These are phyloP conservation scores for Pseudonitzschia multiseries DNA, from an alignment of 108 stramenopile genomes.

Conservation along the genomic window DNA sequence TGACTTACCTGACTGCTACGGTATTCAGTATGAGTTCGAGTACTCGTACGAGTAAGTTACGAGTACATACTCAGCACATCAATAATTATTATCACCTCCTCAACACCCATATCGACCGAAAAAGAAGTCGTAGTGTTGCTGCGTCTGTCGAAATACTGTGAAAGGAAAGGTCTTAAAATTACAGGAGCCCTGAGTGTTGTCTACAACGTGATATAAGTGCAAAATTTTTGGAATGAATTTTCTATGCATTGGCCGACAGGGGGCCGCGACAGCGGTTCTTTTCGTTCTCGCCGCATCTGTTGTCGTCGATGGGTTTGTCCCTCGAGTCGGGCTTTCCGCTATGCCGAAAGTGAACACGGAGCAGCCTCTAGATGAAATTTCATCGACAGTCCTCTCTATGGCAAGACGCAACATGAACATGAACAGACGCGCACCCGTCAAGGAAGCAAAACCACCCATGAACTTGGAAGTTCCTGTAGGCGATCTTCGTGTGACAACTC, in stretches of 20 bases:
- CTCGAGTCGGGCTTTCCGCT: constrained; percentile 1
- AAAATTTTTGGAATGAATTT: background rate
- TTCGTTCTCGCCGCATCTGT: background rate
- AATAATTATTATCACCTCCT: no score
- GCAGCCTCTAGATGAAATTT: background rate
- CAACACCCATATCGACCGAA: no score
- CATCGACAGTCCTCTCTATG: constrained; percentile 3
- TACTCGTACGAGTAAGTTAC: no score
- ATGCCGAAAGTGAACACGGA: background rate
- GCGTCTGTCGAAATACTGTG: no score
- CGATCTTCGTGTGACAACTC: constrained; percentile 70
- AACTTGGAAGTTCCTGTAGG: constrained; percentile 63
- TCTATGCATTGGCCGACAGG: background rate
- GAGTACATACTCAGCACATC: no score
- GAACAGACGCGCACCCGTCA: constrained; percentile 26
- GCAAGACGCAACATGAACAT: constrained; percentile 36
- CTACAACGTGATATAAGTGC: no score
- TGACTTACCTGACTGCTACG: no score
- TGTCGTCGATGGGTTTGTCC: constrained; percentile 3
- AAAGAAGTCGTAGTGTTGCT: no score
- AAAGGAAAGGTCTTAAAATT: no score
- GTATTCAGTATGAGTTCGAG: no score
- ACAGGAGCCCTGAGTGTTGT: no score
- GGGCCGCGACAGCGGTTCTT: background rate
- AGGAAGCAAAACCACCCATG: constrained; percentile 77